These are phyloP conservation scores for Camellia oleifera DNA, from an alignment of 179 eudicot species.

Conservation along the genomic window DNA sequence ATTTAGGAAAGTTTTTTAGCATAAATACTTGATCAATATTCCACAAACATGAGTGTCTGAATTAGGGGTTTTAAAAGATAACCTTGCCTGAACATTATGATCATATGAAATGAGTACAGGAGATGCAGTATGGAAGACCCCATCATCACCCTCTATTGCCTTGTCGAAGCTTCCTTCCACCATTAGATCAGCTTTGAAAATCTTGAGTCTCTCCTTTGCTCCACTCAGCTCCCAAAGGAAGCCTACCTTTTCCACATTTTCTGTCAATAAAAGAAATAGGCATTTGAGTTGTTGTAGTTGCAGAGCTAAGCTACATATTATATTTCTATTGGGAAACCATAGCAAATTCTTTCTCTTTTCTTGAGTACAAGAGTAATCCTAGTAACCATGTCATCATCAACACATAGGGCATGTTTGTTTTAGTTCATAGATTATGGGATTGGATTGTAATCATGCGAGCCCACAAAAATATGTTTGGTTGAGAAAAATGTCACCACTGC, in stretches of 20 bases:
- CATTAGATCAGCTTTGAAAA: slow-evolving; percentile 77
- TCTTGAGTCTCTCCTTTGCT: slow-evolving; percentile 73
- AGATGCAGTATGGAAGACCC: slow-evolving; percentile 91
- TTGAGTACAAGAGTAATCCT: no score
- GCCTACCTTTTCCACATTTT: slow-evolving; percentile 58
- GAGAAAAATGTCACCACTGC: no score
- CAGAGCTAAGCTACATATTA: not conserved
- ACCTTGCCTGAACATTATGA: slow-evolving; percentile 58
- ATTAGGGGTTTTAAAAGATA: not conserved
- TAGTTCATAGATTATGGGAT: no score
- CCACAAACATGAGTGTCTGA: not conserved
- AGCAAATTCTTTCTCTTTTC: no score
- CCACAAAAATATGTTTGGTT: no score
- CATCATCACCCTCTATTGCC: slow-evolving; percentile 71
- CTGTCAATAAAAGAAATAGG: slow-evolving; percentile 25
- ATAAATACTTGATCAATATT: not conserved
- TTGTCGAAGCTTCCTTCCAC: slow-evolving; percentile 80
- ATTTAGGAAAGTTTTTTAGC: no score
- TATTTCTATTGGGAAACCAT: no score
- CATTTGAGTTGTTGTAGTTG: not conserved
- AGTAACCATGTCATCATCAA: no score
- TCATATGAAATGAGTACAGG: slow-evolving; percentile 70
- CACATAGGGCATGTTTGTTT: no score
- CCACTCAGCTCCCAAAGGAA: slow-evolving; percentile 69
- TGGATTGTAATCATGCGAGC: no score